Evolutionary conservation across 768 basidiomycete species (phyloP), one percentile per base, ranked within the genome.

Genomic region (Lactarius hengduanensis): DNA sequence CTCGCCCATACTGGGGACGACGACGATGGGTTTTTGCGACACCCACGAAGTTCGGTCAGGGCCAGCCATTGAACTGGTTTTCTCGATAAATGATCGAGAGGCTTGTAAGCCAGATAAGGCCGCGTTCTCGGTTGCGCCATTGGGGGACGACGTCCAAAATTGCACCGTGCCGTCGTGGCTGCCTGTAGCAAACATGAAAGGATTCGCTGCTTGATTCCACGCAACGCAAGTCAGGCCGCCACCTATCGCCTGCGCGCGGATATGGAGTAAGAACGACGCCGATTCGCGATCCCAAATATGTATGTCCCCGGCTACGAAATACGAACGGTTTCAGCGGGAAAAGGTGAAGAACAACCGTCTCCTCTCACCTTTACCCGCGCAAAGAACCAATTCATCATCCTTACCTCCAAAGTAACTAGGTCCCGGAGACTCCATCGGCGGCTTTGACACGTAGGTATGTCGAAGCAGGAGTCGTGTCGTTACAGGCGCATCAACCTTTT

Each of bases 331-430:
- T 15, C 57, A 58, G 34, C 41, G 22, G 62, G n/a, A 58, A 34
- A 34, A 36, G 0, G 67, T 40, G 62, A 38, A 43, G 63, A 4
- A 32, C 38, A 64, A 11, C 55, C 58, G 57, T 26, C 4, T 10
- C 28, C 18, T 26, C 76, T 41, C 57, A 85, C 91, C 81, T 84
- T 93, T 92, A 5, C 87, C 86, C 45, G 88, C 87, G 71, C 91
- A 90, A 5, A 93, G 78, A 13, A 94, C 86, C 54, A 92, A 78
- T 71, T 93, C 89, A 71, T 91, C 88, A 68, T 89, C 85, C 71
- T 83, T 85, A 20, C 91, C 91, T 45, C 90, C 91, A 62, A 93
- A 92, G 76, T 91, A 91, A 72, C 89, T 90, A 9, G 88, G 86
- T 0, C 92, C 92, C 1, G 90, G 87, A 71, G 92, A 91, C 71